Percentiles rank a stretch among this genome's conserved stretches.
phyloP scores from a whole-genome alignment of 805 yeast genomes.

The Kuraishia floccosa region DNA sequence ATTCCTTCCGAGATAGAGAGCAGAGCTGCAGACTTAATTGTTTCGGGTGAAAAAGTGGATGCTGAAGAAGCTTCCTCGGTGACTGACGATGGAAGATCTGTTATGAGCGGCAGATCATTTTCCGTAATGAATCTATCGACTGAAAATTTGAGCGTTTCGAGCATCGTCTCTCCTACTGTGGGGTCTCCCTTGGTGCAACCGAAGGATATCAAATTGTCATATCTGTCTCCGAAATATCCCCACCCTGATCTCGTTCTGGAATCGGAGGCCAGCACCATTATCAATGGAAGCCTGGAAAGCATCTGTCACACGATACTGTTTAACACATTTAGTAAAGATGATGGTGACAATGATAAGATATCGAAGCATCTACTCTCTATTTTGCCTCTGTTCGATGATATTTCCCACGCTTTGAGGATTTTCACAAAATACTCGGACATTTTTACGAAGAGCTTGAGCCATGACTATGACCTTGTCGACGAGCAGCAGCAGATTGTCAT shows the following conservation, averaged over 20 bases:
- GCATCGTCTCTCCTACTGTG: no score
- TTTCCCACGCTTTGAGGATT: conserved; percentile 27
- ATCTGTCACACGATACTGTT: conserved; percentile 66
- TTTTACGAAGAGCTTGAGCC: conserved; percentile 7
- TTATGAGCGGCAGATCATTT: no score
- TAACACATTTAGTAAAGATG: conserved; percentile 26
- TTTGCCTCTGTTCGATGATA: conserved; percentile 44
- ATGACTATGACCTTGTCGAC: not conserved
- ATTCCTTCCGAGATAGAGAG: no score
- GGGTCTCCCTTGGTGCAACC: no score
- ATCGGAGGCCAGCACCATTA: conserved; percentile 25
- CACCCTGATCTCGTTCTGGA: conserved; percentile 54
- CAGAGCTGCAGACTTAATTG: no score
- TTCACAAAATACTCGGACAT: conserved; percentile 22
- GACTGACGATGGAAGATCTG: no score
- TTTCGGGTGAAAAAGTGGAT: no score
- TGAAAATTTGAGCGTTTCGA: no score
- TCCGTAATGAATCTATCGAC: no score
- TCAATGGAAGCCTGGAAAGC: conserved; percentile 56
- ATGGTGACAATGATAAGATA: conserved; percentile 10
- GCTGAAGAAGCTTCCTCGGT: no score
- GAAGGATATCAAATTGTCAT: no score
- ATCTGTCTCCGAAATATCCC: conserved; percentile 34
- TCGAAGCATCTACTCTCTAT: conserved; percentile 32
- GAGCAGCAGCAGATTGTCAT: conserved; percentile 6